Percentiles rank a stretch among this genome's conserved stretches.
phyloP scores from a whole-genome alignment of 176 grass and related monocot species.

The Lolium rigidum region DNA sequence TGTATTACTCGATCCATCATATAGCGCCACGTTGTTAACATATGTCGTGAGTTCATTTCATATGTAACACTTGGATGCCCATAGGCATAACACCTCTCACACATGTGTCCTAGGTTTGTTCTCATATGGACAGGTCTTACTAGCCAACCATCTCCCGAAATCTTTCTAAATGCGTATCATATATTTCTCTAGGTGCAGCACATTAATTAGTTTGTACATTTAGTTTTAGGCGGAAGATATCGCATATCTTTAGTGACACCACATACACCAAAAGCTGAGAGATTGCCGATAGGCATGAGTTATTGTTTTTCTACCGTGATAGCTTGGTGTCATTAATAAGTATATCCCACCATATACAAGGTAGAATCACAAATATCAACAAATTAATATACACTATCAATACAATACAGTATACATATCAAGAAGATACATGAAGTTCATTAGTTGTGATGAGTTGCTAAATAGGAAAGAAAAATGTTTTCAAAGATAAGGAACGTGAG shows the following conservation, averaged over 20 bases:
- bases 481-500: neutral
- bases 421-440: neutral
- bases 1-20: neutral
- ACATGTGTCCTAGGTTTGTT: neutral
- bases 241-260: neutral
- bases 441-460: neutral
- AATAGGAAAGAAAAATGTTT: too few species aligned
- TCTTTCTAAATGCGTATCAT: neutral
- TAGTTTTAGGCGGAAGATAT: too few species aligned
- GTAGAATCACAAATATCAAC: neutral
- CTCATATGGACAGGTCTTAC: neutral
- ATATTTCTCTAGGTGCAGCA: neutral
- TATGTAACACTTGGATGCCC: neutral
- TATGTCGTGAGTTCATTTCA: neutral
- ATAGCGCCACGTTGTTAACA: neutral
- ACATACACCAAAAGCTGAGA: neutral
- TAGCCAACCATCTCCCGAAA: neutral
- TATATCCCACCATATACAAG: neutral
- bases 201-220: neutral
- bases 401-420: neutral
- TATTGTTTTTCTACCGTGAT: neutral
- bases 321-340: neutral
- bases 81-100: neutral
- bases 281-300: neutral
- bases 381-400: neutral